Conservation (phyloP, 768 basidiomycete genomes). For the Panaeolus cyanescens region DNA sequence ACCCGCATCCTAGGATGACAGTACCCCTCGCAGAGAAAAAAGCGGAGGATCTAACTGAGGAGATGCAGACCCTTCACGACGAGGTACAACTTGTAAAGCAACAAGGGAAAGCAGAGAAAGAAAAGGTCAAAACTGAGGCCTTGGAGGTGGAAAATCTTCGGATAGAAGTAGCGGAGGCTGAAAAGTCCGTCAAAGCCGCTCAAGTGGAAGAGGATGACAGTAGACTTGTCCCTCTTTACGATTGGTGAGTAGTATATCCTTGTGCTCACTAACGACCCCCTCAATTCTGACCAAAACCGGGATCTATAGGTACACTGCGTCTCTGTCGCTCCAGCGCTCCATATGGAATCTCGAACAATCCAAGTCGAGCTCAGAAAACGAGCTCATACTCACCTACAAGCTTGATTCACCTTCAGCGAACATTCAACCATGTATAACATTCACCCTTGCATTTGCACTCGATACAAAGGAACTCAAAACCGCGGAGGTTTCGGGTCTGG, state of each 20-base stretch:
- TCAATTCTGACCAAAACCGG: background rate
- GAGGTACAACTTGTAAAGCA: conserved; percentile 56
- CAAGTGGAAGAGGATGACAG: conserved; percentile 66
- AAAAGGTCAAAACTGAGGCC: conserved; percentile 57
- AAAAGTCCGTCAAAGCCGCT: conserved; percentile 62
- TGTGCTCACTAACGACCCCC: background rate
- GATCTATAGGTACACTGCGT: conserved; percentile 64
- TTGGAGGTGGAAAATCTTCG: conserved; percentile 60
- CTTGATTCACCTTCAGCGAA: conserved; percentile 34
- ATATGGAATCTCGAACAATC: conserved; percentile 62
- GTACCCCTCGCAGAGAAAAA: conserved; percentile 72
- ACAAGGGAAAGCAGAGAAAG: conserved; percentile 55
- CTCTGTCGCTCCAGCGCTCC: conserved; percentile 63
- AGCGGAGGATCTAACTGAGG: conserved; percentile 72
- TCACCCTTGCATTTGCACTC: conserved; percentile 68
- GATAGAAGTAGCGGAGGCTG: conserved; percentile 65
- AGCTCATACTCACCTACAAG: conserved; percentile 69
- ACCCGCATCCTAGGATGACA: conserved; percentile 81
- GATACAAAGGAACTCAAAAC: conserved; percentile 67
- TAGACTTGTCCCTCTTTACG: conserved; percentile 63
- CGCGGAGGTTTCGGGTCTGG: conserved; percentile 54
- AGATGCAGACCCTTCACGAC: conserved; percentile 79
- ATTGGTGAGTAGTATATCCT: conserved; percentile 51
- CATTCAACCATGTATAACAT: conserved; percentile 38
- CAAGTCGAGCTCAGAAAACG: conserved; percentile 70